Evolutionary conservation across 805 yeast species (phyloP), one percentile per base, ranked within the genome.

Genomic region (Saccharomyces paradoxus): DNA sequence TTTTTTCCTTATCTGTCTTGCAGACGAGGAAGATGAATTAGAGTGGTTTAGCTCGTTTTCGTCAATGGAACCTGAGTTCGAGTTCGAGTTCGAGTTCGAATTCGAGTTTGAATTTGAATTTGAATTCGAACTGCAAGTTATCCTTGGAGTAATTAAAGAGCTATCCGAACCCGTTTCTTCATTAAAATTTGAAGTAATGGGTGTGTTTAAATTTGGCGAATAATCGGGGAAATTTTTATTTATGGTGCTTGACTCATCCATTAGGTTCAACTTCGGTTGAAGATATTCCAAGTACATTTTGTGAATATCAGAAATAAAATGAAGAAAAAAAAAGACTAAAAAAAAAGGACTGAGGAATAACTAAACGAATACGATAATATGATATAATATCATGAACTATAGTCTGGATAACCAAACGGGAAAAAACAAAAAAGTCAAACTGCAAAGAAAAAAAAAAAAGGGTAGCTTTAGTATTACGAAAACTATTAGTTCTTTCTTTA

Each of bases 1-100:
- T 57, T 63, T 64, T 30, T 60, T 59, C 37, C 68, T 57, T 14
- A 53, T 58, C 41, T 59, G 56, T 53, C 51, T 56, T 26, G 48
- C 22, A 17, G 24, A 32, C 17, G 44, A 37, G 24, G 44, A 37
- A 8, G 44, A 37, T 37, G 44, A 37, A 17, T 37, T 37, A 7
- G 44, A 37, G 7, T n/a, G 22, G 12, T 17, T n/a, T 17, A 21
- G 24, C 24, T 37, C 44, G 7, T 37, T 37, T 17, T 37, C 44
- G 17, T 37, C 44, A 17, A 37, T 37, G 10, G 44, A 37, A 17
- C 44, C 24, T 17, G 44, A n/a, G 44, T 37, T 37, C 5, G 44
- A 32, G 17, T 32, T 32, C 5, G 41, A 32, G 17, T 32, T 32
- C 7, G 41, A 32, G 13, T 32, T 32, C 1, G 41, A 37, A 37